Evolutionary conservation across 1,284 basidiomycete species (phyloP).

Genomic region (Cystobasidium sp.): DNA sequence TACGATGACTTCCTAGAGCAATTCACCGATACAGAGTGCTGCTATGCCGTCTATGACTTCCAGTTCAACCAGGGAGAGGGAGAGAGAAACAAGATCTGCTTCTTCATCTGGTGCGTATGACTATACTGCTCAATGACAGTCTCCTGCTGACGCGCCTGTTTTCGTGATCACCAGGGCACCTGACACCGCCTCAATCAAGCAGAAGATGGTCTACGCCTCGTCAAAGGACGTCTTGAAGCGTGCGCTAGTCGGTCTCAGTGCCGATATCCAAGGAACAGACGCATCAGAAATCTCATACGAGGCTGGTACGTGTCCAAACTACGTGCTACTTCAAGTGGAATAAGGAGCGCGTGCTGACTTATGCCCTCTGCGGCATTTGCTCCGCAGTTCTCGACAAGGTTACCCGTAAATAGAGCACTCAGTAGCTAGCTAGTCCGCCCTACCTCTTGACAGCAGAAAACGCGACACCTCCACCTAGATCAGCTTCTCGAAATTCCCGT

Average conservation of each 20-base stretch:
- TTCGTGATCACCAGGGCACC: constrained; percentile 70
- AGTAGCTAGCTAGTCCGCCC: too few relatives aligned
- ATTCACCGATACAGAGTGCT: constrained; percentile 75
- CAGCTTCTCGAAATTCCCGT: too few relatives aligned
- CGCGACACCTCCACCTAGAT: too few relatives aligned
- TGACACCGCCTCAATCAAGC: constrained; percentile 81
- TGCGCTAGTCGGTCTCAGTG: constrained; percentile 69
- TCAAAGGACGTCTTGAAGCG: constrained; percentile 85
- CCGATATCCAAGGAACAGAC: constrained; percentile 90
- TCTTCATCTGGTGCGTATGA: constrained; percentile 86
- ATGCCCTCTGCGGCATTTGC: not conserved
- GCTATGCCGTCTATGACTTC: constrained; percentile 93
- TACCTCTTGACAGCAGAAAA: too few relatives aligned
- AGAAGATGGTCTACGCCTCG: constrained; percentile 94
- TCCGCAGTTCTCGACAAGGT: constrained; percentile 54
- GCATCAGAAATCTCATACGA: constrained; percentile 75
- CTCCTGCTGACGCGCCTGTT: too few relatives aligned
- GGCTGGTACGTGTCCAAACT: too few relatives aligned
- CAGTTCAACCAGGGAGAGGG: constrained; percentile 80
- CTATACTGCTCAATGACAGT: too few relatives aligned
- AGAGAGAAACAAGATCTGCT: constrained; percentile 87
- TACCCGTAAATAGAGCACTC: constrained; percentile 46
- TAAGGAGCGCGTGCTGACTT: too few relatives aligned
- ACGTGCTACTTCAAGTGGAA: too few relatives aligned
- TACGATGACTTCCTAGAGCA: constrained; percentile 80